Evolutionary conservation across 495 filamentous ascomycete genomes (phyloP), one percentile per base, ranked within the genome.

Genomic region (Podospora didyma): DNA sequence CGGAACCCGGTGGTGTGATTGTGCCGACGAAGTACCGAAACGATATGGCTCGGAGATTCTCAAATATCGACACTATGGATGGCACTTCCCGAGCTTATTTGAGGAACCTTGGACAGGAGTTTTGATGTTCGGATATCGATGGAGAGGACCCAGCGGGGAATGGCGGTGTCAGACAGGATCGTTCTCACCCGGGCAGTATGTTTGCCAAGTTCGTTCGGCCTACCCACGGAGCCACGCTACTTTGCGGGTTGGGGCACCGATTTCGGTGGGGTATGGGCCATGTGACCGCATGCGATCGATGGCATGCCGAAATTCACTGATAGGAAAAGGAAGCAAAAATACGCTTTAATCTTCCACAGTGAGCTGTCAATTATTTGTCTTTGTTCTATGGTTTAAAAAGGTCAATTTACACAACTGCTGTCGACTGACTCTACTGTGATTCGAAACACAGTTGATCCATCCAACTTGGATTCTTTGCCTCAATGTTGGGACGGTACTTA

Each of bases 81-180:
- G 39, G n/a, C n/a, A n/a, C 5, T 42, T 14, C 26, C 9, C 9
- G 9, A 9, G 26, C 4, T 31, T 42, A 14, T 14, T 7, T 16
- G 39, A 42, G 10, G 14, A 16, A 5, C 39, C 12, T 17, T 42
- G 12, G 39, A 16, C n/a, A 14, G 12, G n/a, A 54, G n/a, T n/a
- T 23, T 39, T 5, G 42, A 48, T 53, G 55, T 7, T 35, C 28
- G 17, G 31, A 54, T 31, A 49, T 7, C n/a, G 46, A 35, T 17
- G 24, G 46, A 22, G n/a, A 26, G 39, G 19, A 39, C 11, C 10
- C 14, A n/a, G 50, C 10, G 28, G 51, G 57, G 54, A 67, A 62
- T 65, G 65, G 65, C 65, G 62, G 65, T 63, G 60, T 65, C 61
- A 54, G 46, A 47, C 45, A 42, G 46, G 41, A 44, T 31, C n/a